A percentile compares a stretch with the other conserved stretches of the same genome.
phyloP scores from a whole-genome alignment of 257 asterid genomes.

The Linderniella brevidens region DNA sequence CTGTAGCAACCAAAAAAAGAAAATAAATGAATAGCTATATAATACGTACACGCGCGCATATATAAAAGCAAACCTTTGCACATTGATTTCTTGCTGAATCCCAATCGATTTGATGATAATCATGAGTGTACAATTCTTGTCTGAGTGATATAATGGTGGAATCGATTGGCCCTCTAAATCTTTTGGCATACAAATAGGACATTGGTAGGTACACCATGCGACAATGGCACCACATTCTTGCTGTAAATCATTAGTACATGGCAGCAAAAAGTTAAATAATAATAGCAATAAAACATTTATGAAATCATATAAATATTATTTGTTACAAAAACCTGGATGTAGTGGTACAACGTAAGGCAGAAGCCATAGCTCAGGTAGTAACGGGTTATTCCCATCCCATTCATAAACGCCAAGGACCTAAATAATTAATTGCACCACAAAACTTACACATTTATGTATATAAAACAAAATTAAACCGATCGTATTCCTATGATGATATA shows the following conservation, averaged over 20 bases:
- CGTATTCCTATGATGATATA: no score
- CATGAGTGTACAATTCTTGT: slow-evolving; percentile 16
- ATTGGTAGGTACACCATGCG: slow-evolving; percentile 20
- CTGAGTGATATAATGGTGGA: slow-evolving; percentile 11
- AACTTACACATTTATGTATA: no score
- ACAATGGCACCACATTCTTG: slow-evolving; percentile 10
- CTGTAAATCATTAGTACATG: slow-evolving; percentile 9
- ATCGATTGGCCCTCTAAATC: slow-evolving; percentile 24
- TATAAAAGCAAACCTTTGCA: slow-evolving; percentile 16
- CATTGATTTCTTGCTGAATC: slow-evolving; percentile 20
- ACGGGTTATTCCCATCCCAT: slow-evolving; percentile 40
- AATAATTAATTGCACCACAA: neutral
- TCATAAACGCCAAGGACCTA: slow-evolving; percentile 38
- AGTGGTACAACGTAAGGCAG: no score
- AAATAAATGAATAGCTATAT: neutral
- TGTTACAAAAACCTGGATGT: no score
- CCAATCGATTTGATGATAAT: slow-evolving; percentile 25
- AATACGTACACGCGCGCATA: neutral
- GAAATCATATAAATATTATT: no score
- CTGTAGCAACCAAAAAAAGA: neutral
- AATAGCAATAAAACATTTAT: no score
- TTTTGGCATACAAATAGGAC: slow-evolving; percentile 36
- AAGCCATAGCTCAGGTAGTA: slow-evolving; percentile 23
- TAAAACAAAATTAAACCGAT: no score
- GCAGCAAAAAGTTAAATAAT: no score